Conservation (phyloP, 345 rosid species). For the Physaria fendleri region DNA sequence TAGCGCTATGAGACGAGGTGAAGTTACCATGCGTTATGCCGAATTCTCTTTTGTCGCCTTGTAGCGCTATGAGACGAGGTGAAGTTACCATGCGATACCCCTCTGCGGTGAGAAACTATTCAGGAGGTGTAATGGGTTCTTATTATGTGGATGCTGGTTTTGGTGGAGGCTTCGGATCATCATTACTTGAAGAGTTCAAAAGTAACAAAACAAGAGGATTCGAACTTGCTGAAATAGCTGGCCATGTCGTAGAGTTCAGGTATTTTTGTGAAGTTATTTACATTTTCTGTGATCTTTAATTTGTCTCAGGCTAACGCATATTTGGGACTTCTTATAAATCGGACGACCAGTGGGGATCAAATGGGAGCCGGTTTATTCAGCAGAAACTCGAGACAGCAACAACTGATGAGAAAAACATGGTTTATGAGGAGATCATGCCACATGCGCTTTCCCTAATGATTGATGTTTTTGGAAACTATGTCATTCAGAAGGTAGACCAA, state of each 20-base stretch:
- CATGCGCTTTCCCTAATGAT: constrained; percentile 79
- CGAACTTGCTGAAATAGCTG: constrained; percentile 60
- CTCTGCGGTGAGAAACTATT: constrained; percentile 43
- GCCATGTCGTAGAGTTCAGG: constrained; percentile 81
- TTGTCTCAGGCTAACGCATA: background rate
- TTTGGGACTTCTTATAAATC: background rate
- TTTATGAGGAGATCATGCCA: constrained; percentile 85
- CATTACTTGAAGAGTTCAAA: constrained; percentile 71
- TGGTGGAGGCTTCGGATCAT: constrained; percentile 51
- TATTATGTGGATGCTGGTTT: constrained; percentile 53
- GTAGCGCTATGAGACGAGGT: constrained; percentile 51
- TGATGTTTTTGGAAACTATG: constrained; percentile 95
- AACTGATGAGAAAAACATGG: constrained; percentile 78
- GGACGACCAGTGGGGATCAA: constrained; percentile 65
- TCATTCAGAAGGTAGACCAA: constrained; percentile 72
- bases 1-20: constrained; percentile 54
- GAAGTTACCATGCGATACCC: constrained; percentile 51
- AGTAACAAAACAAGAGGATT: constrained; percentile 59
- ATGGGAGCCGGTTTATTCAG: constrained; percentile 94
- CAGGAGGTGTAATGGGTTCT: constrained; percentile 48
- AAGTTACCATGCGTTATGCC: constrained; percentile 48
- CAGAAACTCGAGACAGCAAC: constrained; percentile 95
- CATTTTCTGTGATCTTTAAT: background rate
- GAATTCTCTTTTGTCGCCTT: constrained; percentile 47
- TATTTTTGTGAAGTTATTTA: constrained; percentile 1